Evolutionary conservation across 768 basidiomycete genomes (phyloP), one percentile per base, ranked within the genome.

Genomic region (Hygrophoropsis aurantiaca): DNA sequence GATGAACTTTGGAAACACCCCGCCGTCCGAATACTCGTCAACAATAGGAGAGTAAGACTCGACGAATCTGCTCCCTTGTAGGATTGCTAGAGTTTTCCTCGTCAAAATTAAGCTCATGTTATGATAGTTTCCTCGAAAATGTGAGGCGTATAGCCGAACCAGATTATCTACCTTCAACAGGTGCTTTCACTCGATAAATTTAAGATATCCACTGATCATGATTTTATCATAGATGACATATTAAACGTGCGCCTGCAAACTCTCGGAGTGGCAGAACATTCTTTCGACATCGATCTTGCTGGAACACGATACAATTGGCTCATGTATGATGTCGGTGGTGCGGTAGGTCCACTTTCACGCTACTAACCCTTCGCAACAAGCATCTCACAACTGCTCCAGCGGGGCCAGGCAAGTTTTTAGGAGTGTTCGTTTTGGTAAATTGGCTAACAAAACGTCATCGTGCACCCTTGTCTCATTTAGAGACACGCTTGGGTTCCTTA

Each of bases 291-390:
- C 49, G 74, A 74, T 48, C 75, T 82, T 51, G 79, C 77, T 33
- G 82, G 84, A 3, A 74, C 71, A 46, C 73, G 73, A 35, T 87
- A 85, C 58, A 78, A 82, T 44, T 91, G 89, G 88, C 78, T 82
- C 47, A 70, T 91, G 46, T 92, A 85, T 60, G 90, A 92, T 61
- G 89, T 92, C 30, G 88, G 89, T 33, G 90, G 90, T 38, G 85
- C 86, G 42, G 85, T 90, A 59, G 61, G 85, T 74, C 38, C 38
- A 35, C 44, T 54, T 42, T 15, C 16, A 42, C 21, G 40, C 25
- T 44, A 48, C 38, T 21, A 30, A 32, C 24, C 53, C 36, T 47
- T 26, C 1, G 44, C n/a, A n/a, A n/a, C n/a, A 21, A 47, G 32
- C n/a, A 19, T 23, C 42, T 54, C 20, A 48, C 44, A 48, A 42